phyloP scores from a whole-genome alignment of 1,284 basidiomycete genomes.

The Coriolopsis trogii region DNA sequence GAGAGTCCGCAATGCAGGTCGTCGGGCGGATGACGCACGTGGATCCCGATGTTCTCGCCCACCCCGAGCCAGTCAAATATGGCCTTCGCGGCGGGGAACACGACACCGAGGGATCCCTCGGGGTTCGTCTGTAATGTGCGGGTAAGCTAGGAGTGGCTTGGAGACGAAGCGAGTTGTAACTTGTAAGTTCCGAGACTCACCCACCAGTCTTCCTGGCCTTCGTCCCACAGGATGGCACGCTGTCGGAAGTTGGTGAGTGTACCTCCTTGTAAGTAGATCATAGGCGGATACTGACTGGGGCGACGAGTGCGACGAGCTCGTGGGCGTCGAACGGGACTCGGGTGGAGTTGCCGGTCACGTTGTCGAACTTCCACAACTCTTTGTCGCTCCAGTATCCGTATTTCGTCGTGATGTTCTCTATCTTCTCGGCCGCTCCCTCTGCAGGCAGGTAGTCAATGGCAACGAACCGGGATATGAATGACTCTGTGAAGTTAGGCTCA shows the following conservation, averaged over 20 bases:
- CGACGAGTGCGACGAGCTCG: conserved; percentile 16
- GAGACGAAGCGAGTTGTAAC: neutral
- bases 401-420: conserved; percentile 14
- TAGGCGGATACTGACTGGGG: conserved; percentile 4
- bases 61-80: conserved; percentile 17
- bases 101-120: conserved; percentile 14
- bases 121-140: conserved; percentile 11
- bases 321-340: conserved; percentile 19
- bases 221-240: conserved; percentile 22
- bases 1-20: conserved; percentile 17
- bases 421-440: conserved; percentile 18
- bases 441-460: too few species aligned
- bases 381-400: conserved; percentile 16
- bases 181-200: conserved; percentile 7
- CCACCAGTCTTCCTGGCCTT: conserved; percentile 20
- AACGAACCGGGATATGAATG: too few species aligned
- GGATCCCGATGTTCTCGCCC: conserved; percentile 15
- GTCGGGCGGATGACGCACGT: conserved; percentile 15
- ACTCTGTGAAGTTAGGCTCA: too few species aligned
- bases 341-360: conserved; percentile 14
- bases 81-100: conserved; percentile 11
- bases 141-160: neutral
- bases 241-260: neutral
- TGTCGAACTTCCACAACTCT: conserved; percentile 17
- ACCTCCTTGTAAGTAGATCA: neutral